Base-by-base conservation (phyloP, 169 alveolate species). In the Cryptosporidium xiaoi region DNA sequence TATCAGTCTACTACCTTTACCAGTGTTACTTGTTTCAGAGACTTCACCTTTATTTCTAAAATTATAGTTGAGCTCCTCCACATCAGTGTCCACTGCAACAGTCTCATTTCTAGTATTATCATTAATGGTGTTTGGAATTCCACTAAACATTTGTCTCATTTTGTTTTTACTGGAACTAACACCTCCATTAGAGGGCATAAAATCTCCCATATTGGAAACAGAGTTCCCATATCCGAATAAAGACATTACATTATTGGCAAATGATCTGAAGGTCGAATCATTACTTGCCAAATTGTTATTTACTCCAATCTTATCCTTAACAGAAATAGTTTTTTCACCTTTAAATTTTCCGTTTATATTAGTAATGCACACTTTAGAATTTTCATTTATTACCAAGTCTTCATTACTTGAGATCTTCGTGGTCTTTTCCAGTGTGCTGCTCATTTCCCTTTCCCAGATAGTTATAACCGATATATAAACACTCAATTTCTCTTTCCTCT, bases 181-280 rank as follows among this genome's bases (percentile, higher is more conserved):
- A 40, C 48, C 48, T 40, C 48, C 48, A 40, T 40, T 40, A 6
- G 48, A 40, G 10, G 48, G 48, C 4, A 40, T 3, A 40, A 40
- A 40, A 40, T 40, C 10, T 1, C 48, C 48, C 10, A 40, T 40
- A 40, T 40, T 40, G 10, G 48, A 40, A 40, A 40, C 48, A 20
- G 83, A 27, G 24, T 33, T 64, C 2, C 71, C 71, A 50, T 77
- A 77, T 34, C 87, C 87, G 58, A 77, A 77, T 44, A 77, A 33
- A 16, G 87, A 77, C 87, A 77, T 77, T 34, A 77, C 58, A 46
- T 77, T 77, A 48, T 77, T 77, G 4, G 87, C 87, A 12, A 77
- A 8, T 8, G 64, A 36, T 40, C 36, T 77, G 12, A 77, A 77
- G 16, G 87, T 53, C 12, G 71, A 77, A 20, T 69, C 83, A 18